These are phyloP conservation scores for Buxus sempervirens DNA, from an alignment of 164 flowering plant species.

Conservation along the genomic window DNA sequence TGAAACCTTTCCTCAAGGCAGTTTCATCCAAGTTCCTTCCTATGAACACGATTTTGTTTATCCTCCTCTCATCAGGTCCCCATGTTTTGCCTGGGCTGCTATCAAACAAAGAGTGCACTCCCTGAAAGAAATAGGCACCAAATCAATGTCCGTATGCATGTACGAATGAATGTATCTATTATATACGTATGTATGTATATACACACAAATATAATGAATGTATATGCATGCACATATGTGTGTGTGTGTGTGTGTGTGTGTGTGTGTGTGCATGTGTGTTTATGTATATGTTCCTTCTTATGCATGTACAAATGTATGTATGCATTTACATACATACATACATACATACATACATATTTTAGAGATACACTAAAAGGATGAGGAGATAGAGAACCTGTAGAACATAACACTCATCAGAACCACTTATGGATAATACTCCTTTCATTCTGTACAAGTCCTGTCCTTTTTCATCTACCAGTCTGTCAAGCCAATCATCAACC, in stretches of 20 bases:
- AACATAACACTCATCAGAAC: slow-evolving; percentile 69
- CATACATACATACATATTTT: too few relatives aligned
- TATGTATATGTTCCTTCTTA: too few relatives aligned
- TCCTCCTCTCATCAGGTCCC: slow-evolving; percentile 77
- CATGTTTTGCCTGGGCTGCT: slow-evolving; percentile 73
- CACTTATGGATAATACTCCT: slow-evolving; percentile 67
- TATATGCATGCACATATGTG: too few relatives aligned
- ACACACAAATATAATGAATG: too few relatives aligned
- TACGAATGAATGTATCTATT: too few relatives aligned
- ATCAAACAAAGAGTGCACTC: slow-evolving; percentile 79
- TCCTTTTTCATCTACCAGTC: slow-evolving; percentile 91
- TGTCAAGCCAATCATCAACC: slow-evolving; percentile 97
- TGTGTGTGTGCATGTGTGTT: too few relatives aligned
- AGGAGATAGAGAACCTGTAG: slow-evolving; percentile 60
- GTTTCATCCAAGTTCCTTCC: slow-evolving; percentile 89
- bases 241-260: too few relatives aligned
- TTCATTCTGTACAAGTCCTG: slow-evolving; percentile 95
- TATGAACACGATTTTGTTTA: slow-evolving; percentile 86
- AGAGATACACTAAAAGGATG: background rate
- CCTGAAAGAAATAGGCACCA: slow-evolving; percentile 48
- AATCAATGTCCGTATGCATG: too few relatives aligned
- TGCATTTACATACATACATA: too few relatives aligned
- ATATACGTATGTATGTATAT: too few relatives aligned
- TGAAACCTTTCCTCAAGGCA: slow-evolving; percentile 80
- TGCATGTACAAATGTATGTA: too few relatives aligned